A percentile compares a stretch with the other conserved stretches of the same genome.
Evolutionary conservation across 2,329 filamentous ascomycete genomes (phyloP).

Genomic region (Beauveria varroae): DNA sequence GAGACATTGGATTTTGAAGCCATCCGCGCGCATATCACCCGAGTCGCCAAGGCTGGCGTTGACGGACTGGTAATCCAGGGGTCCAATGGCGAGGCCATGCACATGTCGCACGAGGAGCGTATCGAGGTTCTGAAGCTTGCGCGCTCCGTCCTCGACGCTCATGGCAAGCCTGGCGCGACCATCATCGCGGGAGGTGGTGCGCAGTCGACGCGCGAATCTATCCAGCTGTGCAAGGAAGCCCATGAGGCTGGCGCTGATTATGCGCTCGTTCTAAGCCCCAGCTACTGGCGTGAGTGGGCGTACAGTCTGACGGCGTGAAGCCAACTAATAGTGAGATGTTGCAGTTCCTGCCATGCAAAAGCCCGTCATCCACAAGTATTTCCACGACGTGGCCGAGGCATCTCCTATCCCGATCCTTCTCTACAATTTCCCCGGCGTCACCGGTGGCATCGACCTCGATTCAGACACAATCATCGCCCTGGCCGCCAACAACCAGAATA

Average conservation of each 20-base stretch:
- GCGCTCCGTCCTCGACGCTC: slow-evolving; percentile 53
- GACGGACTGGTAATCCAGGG: slow-evolving; percentile 72
- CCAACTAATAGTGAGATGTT: background rate
- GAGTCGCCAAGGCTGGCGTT: slow-evolving; percentile 58
- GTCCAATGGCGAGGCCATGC: slow-evolving; percentile 77
- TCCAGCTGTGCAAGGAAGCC: slow-evolving; percentile 63
- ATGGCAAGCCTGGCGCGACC: slow-evolving; percentile 54
- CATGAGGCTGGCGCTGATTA: slow-evolving; percentile 65
- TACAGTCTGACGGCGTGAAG: background rate
- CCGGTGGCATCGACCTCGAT: slow-evolving; percentile 51
- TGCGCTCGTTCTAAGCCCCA: slow-evolving; percentile 67
- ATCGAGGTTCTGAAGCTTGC: slow-evolving; percentile 56
- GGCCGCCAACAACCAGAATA: slow-evolving; percentile 43
- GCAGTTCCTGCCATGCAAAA: slow-evolving; percentile 12
- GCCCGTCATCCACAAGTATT: slow-evolving; percentile 43
- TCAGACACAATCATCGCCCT: slow-evolving; percentile 52
- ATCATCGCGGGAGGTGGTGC: slow-evolving; percentile 71
- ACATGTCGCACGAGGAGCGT: slow-evolving; percentile 65
- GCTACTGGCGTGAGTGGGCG: slow-evolving; percentile 44
- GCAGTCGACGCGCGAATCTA: slow-evolving; percentile 68
- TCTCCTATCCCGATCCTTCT: slow-evolving; percentile 55
- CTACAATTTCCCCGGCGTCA: slow-evolving; percentile 60
- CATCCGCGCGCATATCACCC: slow-evolving; percentile 26
- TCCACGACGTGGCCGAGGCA: slow-evolving; percentile 52
- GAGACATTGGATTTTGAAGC: slow-evolving; percentile 26